These are phyloP conservation scores for Vitis hybrid DNA, from an alignment of 177 flowering plant species.

Conservation along the genomic window DNA sequence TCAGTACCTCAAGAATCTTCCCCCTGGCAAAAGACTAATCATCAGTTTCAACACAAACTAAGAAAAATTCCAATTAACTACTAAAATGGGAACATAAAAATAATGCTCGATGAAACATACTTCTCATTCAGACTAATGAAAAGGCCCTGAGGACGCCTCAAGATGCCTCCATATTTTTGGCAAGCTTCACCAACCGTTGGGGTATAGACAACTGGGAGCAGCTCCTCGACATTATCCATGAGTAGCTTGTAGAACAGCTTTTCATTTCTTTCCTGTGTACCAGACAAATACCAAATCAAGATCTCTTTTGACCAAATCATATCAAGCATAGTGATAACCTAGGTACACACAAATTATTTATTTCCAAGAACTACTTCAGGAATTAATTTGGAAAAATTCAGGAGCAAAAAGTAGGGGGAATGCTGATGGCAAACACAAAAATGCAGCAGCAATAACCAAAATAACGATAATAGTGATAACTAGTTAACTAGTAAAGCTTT, in stretches of 20 bases:
- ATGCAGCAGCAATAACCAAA: no score
- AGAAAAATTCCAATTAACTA: not conserved
- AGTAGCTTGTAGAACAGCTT: conserved; percentile 72
- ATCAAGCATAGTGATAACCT: not conserved
- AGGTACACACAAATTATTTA: not conserved
- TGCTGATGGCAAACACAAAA: no score
- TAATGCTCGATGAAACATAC: conserved; percentile 25
- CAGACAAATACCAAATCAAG: conserved; percentile 5
- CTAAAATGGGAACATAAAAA: not conserved
- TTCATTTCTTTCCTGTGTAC: conserved; percentile 61
- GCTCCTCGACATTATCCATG: conserved; percentile 72
- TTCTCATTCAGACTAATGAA: conserved; percentile 71
- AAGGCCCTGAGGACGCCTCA: conserved; percentile 74
- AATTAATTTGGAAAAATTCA: no score
- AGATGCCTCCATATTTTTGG: conserved; percentile 73
- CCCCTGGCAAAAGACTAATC: conserved; percentile 24
- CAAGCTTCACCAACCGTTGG: conserved; percentile 88
- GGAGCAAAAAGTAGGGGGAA: no score
- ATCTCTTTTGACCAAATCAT: no score
- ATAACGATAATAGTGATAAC: no score
- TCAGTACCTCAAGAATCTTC: conserved; percentile 56
- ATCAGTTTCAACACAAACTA: not conserved
- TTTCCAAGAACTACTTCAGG: no score
- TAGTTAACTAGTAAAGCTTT: no score
- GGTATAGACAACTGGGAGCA: conserved; percentile 77